Percentiles rank a stretch among this genome's conserved stretches.
These are phyloP conservation scores for Microsporum audouinii DNA, from an alignment of 2,329 filamentous ascomycete species.

Conservation along the genomic window DNA sequence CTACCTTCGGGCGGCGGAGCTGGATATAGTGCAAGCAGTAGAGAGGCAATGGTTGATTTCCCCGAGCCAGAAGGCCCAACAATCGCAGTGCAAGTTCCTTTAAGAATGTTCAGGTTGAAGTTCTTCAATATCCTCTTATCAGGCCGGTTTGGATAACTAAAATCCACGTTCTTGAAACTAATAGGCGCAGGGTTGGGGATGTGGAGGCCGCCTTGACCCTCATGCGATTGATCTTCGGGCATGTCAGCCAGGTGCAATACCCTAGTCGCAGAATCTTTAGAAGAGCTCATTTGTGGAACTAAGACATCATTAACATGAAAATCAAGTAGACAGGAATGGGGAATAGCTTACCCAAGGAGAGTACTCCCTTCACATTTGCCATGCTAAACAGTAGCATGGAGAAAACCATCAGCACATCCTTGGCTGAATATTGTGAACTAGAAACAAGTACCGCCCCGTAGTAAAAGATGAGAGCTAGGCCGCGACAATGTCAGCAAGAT, in stretches of 20 bases:
- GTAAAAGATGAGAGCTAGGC: conserved; percentile 63
- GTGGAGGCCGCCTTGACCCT: conserved; percentile 41
- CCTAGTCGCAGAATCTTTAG: conserved; percentile 59
- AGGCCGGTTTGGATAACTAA: conserved; percentile 56
- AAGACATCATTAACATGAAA: background rate
- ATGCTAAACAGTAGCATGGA: conserved; percentile 77
- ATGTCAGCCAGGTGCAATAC: conserved; percentile 60
- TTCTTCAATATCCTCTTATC: conserved; percentile 46
- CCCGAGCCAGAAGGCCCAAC: conserved; percentile 81
- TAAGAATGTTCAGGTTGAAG: conserved; percentile 53
- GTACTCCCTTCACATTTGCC: conserved; percentile 56
- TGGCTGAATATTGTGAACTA: conserved; percentile 39
- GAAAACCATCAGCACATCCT: conserved; percentile 59
- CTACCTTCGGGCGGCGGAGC: conserved; percentile 15
- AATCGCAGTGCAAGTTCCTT: conserved; percentile 60
- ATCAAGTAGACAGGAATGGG: background rate
- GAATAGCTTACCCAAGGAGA: conserved; percentile 45
- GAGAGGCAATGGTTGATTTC: conserved; percentile 69
- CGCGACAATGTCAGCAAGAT: conserved; percentile 9
- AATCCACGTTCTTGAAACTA: conserved; percentile 51
- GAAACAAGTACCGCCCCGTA: conserved; percentile 60
- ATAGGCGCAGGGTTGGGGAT: conserved; percentile 40
- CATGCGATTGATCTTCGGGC: conserved; percentile 44
- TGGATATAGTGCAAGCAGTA: conserved; percentile 62
- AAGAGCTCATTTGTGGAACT: conserved; percentile 68